Percentiles rank a stretch among this genome's conserved stretches.
Conservation (phyloP, 495 filamentous ascomycete genomes). For the Lasiosphaeriaceae sp. region DNA sequence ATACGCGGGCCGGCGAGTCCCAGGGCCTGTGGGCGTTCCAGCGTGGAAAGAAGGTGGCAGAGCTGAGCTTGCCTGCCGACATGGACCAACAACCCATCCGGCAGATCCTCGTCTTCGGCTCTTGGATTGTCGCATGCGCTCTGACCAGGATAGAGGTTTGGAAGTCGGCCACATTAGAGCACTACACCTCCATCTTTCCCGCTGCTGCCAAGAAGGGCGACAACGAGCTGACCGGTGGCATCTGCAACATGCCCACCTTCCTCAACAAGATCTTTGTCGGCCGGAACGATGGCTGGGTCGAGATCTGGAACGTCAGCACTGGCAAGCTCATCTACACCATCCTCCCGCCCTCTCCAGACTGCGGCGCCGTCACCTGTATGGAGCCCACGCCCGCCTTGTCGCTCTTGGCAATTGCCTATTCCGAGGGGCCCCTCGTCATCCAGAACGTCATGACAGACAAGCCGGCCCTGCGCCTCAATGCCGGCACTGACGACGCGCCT, state of each 20-base stretch:
- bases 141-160: conserved; percentile 76
- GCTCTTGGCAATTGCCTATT: conserved; percentile 83
- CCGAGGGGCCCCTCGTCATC: conserved; percentile 70
- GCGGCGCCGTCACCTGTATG: conserved; percentile 75
- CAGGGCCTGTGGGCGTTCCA: conserved; percentile 91
- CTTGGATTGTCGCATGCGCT: conserved; percentile 85
- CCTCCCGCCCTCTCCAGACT: conserved; percentile 59
- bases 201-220: conserved; percentile 41
- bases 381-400: conserved; percentile 78
- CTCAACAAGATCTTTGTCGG: conserved; percentile 94
- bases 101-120: conserved; percentile 77
- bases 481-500: conserved; percentile 49
- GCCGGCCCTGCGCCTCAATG: conserved; percentile 60
- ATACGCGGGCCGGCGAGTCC: conserved; percentile 40
- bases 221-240: conserved; percentile 62
- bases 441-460: conserved; percentile 77
- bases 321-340: conserved; percentile 86
- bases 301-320: conserved; percentile 95
- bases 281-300: conserved; percentile 78
- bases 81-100: conserved; percentile 66
- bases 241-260: conserved; percentile 85
- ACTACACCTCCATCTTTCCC: conserved; percentile 77
- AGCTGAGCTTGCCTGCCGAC: conserved; percentile 60
- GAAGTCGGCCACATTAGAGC: conserved; percentile 78
- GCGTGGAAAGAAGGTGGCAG: conserved; percentile 79